phyloP scores from a whole-genome alignment of 768 basidiomycete species.

The Podaxis sp. region DNA sequence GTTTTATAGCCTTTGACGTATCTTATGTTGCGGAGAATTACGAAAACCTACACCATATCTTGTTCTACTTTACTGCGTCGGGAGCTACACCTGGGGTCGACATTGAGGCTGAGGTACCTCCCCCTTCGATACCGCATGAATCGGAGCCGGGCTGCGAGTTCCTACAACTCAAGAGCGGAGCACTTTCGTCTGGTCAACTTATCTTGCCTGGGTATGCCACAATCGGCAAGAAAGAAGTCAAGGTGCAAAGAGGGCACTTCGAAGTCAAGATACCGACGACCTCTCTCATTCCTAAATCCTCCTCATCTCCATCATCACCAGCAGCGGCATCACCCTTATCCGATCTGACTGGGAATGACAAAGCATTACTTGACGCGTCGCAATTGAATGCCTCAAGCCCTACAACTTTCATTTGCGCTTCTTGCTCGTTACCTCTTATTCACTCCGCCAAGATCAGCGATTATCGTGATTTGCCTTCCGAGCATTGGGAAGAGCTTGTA shows the following conservation, averaged over 20 bases:
- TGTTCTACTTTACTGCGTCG: constrained; percentile 65
- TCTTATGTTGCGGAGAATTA: constrained; percentile 71
- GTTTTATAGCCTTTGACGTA: constrained; percentile 38
- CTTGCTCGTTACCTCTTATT: constrained; percentile 76
- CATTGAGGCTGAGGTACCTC: constrained; percentile 64
- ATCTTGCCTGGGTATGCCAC: constrained; percentile 50
- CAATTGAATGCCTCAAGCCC: constrained; percentile 55
- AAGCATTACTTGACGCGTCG: constrained; percentile 63
- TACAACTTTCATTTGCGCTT: constrained; percentile 69
- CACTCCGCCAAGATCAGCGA: constrained; percentile 41
- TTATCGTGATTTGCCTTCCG: constrained; percentile 88
- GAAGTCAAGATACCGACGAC: constrained; percentile 63
- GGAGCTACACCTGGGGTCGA: constrained; percentile 45
- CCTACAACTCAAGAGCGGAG: constrained; percentile 58
- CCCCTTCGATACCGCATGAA: constrained; percentile 35
- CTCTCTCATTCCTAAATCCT: background rate
- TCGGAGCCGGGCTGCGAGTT: constrained; percentile 42
- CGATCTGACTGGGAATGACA: constrained; percentile 10
- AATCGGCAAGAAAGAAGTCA: constrained; percentile 59
- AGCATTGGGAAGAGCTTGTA: constrained; percentile 96
- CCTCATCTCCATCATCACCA: background rate
- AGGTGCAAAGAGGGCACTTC: constrained; percentile 52
- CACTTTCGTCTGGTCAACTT: constrained; percentile 53
- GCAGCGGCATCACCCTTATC: constrained; percentile 19
- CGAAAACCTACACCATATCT: constrained; percentile 75